Percentiles rank a stretch among this genome's conserved stretches.
Conservation (phyloP, 129 eudicot genomes). For the Pittosporum tobira region DNA sequence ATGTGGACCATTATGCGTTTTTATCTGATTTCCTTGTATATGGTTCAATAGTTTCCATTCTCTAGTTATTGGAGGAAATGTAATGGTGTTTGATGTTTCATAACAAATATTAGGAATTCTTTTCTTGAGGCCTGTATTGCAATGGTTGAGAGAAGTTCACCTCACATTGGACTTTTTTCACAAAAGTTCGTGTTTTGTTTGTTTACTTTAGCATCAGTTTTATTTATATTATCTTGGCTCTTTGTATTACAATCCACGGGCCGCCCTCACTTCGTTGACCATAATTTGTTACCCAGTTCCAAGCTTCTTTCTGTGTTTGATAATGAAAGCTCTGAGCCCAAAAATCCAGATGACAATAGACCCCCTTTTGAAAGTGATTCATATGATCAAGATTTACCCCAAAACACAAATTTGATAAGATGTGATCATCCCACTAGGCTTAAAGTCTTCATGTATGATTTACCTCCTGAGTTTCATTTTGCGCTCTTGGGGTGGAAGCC, state of each 20-base stretch:
- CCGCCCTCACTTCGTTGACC: conserved; percentile 33
- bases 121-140: conserved; percentile 8
- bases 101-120: not conserved
- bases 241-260: conserved; percentile 38
- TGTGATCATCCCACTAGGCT: conserved; percentile 26
- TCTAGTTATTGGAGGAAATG: not conserved
- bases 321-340: conserved; percentile 14
- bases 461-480: conserved; percentile 85
- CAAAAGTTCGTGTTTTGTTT: conserved; percentile 49
- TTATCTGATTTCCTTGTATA: not conserved
- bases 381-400: not conserved
- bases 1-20: not conserved
- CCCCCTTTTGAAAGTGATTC: not conserved
- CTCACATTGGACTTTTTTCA: conserved; percentile 31
- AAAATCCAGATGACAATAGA: conserved; percentile 1
- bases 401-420: not conserved
- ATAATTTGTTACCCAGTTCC: conserved; percentile 29
- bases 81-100: conserved; percentile 1
- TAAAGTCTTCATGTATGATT: conserved; percentile 87
- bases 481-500: conserved; percentile 60
- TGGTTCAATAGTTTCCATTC: not conserved
- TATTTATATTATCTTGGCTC: conserved; percentile 57
- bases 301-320: conserved; percentile 17
- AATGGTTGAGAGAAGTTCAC: conserved; percentile 39
- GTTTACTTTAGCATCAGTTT: conserved; percentile 34